These are phyloP conservation scores for Fusarium armeniacum DNA, from an alignment of 2,329 filamentous ascomycete species.

Conservation along the genomic window DNA sequence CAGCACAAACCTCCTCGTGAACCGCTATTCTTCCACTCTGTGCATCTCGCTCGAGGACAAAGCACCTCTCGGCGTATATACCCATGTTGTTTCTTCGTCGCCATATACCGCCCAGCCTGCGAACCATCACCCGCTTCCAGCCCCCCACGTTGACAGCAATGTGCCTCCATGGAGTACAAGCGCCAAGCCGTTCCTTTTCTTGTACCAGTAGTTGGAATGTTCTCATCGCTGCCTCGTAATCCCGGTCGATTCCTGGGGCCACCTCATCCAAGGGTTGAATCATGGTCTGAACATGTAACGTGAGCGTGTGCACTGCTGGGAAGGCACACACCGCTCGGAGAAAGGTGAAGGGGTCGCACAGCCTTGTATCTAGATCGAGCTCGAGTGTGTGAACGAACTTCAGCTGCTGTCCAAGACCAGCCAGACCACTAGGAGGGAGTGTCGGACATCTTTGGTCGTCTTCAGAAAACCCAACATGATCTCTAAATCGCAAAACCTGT, in stretches of 20 bases:
- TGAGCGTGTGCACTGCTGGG: conserved; percentile 57
- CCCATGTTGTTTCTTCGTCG: conserved; percentile 57
- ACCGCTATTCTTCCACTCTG: conserved; percentile 41
- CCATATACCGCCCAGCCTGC: conserved; percentile 60
- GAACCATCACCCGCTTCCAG: conserved; percentile 62
- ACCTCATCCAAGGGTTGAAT: conserved; percentile 53
- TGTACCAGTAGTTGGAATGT: conserved; percentile 54
- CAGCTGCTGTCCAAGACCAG: conserved; percentile 53
- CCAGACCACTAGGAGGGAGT: conserved; percentile 54
- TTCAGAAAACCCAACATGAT: conserved; percentile 62
- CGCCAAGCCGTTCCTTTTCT: conserved; percentile 43
- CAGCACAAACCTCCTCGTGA: conserved; percentile 50
- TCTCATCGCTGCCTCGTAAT: conserved; percentile 55
- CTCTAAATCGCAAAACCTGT: conserved; percentile 58
- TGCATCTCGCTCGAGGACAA: conserved; percentile 56
- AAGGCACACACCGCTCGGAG: conserved; percentile 58
- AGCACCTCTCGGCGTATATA: conserved; percentile 63
- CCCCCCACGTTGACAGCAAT: conserved; percentile 65
- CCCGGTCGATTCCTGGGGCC: conserved; percentile 52
- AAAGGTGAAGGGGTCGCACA: conserved; percentile 56
- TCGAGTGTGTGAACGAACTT: conserved; percentile 58
- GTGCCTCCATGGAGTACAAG: conserved; percentile 53
- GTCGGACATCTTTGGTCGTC: conserved; percentile 60
- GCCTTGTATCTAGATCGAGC: conserved; percentile 61
- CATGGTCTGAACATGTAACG: conserved; percentile 62